These are phyloP conservation scores for Ceriops zippeliana DNA, from an alignment of 345 rosid genomes.

Conservation along the genomic window DNA sequence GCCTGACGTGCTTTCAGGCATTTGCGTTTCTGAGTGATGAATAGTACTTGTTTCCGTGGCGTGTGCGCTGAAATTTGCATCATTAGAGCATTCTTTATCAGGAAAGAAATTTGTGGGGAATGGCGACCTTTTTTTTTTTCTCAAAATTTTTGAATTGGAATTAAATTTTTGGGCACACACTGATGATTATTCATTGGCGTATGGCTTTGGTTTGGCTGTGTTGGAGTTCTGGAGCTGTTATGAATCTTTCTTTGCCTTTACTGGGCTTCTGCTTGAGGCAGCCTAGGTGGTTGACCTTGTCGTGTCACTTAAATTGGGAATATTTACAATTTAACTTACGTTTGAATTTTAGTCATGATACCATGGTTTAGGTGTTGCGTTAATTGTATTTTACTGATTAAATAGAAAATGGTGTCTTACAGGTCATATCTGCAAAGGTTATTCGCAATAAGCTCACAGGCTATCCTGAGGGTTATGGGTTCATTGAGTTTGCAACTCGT, in stretches of 20 bases:
- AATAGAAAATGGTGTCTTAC: not conserved
- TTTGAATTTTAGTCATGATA: not conserved
- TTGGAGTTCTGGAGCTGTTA: no score
- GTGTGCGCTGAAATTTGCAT: not conserved
- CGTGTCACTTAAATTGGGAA: no score
- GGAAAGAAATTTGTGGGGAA: not conserved
- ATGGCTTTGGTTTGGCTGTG: no score
- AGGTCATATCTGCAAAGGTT: slow-evolving; percentile 79
- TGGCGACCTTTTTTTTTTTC: not conserved
- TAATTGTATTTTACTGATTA: not conserved
- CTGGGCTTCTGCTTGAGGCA: no score
- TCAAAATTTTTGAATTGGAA: not conserved
- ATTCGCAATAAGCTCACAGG: slow-evolving; percentile 76
- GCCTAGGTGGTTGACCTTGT: no score
- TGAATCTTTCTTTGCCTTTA: no score
- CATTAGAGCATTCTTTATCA: not conserved
- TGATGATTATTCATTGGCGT: no score
- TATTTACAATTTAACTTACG: no score
- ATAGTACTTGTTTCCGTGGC: not conserved
- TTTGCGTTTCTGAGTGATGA: not conserved
- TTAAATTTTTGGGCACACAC: no score
- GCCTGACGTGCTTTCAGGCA: no score
- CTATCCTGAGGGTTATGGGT: slow-evolving; percentile 81
- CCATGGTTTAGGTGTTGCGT: not conserved
- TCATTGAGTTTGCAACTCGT: slow-evolving; percentile 65